Percentiles rank a stretch among this genome's conserved stretches.
Conservation (phyloP, 2,329 filamentous ascomycete species). For the Colletotrichum phormii region DNA sequence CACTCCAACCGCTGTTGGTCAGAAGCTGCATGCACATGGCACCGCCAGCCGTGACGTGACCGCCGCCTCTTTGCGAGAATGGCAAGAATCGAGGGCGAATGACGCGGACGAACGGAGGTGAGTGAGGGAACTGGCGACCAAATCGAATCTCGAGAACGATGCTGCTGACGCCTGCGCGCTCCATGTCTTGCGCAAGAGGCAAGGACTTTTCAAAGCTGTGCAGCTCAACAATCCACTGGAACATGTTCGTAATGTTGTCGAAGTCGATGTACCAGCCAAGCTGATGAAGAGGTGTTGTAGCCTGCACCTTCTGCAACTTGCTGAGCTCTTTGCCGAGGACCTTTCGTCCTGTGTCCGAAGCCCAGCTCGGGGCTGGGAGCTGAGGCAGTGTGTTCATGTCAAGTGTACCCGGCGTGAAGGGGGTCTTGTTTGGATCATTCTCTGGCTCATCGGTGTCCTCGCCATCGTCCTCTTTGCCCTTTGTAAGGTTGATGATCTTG, state of each 20-base stretch:
- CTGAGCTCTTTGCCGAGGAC: conserved; percentile 74
- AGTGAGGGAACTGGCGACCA: conserved; percentile 78
- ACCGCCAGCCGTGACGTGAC: conserved; percentile 86
- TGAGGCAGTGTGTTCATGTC: conserved; percentile 71
- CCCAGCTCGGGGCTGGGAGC: conserved; percentile 74
- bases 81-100: conserved; percentile 82
- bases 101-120: conserved; percentile 87
- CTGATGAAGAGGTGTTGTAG: conserved; percentile 67
- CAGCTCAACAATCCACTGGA: conserved; percentile 92
- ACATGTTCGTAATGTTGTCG: conserved; percentile 76
- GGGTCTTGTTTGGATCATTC: conserved; percentile 42
- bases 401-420: conserved; percentile 76
- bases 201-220: conserved; percentile 81
- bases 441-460: background rate
- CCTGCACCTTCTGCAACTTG: conserved; percentile 73
- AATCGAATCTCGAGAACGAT: conserved; percentile 88
- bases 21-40: conserved; percentile 87
- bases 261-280: conserved; percentile 88
- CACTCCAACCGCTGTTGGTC: conserved; percentile 85
- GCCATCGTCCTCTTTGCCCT: background rate
- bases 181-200: conserved; percentile 82
- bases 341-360: conserved; percentile 69
- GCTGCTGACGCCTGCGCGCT: conserved; percentile 68
- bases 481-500: conserved; percentile 38
- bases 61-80: conserved; percentile 80